Evolutionary conservation across 768 basidiomycete species (phyloP), one percentile per base, ranked within the genome.

Genomic region (Pleurotus platypus): DNA sequence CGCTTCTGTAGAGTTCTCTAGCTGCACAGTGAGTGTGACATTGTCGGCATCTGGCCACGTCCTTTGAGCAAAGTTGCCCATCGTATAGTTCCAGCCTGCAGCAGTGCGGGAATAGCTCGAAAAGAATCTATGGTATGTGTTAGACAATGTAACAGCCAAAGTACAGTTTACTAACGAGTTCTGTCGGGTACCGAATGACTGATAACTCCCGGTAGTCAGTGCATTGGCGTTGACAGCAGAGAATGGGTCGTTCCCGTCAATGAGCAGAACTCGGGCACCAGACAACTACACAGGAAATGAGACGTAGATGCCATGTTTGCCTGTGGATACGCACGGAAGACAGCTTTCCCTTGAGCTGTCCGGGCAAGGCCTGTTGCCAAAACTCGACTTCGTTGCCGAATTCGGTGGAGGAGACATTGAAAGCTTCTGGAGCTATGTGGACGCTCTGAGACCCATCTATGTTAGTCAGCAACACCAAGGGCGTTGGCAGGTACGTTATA

Each of bases 11-110:
- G 66, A 70, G 54, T 76, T 74, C 42, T 72, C 65, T 12, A 75
- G 76, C 58, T 76, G 74, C 37, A 85, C 69, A 1, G 75, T 78
- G 49, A 85, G 69, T 5, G 71, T 71, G 27, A 78, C 82, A 2
- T 67, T 70, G 61, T 85, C 83, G 26, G 63, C 64, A 9, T 83
- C 67, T 11, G 85, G 84, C 24, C 81, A 79, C 11, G 75, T 70
- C 57, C 78, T 74, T 56, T 78, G 77, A 0, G 82, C 84, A 63
- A 85, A 86, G 57, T 83, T 79, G 18, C 78, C 79, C 73, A 82
- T 70, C 54, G 69, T 62, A 49, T 78, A 79, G 16, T 68, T 66
- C 76, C 78, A 78, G 35, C 49, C 49, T 13, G 62, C 60, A 9
- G 71, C 60, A 22, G 71, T 67, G 12, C 70, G 64, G 43, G 63